These are phyloP conservation scores for Phaffia australis DNA, from an alignment of 768 basidiomycete species.

Conservation along the genomic window DNA sequence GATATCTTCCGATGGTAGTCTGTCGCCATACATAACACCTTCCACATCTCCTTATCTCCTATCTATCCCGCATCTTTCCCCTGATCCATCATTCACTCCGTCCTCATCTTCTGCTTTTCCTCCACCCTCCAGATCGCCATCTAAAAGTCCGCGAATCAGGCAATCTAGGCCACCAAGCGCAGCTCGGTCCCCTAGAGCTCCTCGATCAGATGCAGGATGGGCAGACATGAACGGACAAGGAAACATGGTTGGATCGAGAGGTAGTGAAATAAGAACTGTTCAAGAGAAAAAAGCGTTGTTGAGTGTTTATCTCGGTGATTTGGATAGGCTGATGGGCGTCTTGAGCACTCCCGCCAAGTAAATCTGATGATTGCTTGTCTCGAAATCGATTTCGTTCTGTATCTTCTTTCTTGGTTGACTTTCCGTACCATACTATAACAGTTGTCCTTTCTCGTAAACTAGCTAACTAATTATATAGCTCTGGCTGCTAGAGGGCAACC, in stretches of 20 bases:
- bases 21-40: not conserved
- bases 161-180: not conserved
- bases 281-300: constrained; percentile 74
- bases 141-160: not conserved
- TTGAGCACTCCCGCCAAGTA: no score
- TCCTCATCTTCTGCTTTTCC: not conserved
- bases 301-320: constrained; percentile 76
- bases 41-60: not conserved
- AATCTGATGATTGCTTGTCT: no score
- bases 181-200: not conserved
- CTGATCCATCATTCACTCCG: not conserved
- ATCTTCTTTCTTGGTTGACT: no score
- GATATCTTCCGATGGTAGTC: no score
- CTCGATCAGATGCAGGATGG: constrained; percentile 14
- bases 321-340: constrained; percentile 44
- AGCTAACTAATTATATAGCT: no score
- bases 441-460: no score
- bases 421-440: no score
- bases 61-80: not conserved
- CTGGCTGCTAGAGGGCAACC: no score
- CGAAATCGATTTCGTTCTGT: no score
- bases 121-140: not conserved
- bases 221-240: not conserved
- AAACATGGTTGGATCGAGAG: constrained; percentile 6
- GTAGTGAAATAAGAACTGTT: constrained; percentile 39